A percentile compares a stretch with the other conserved stretches of the same genome.
phyloP scores from a whole-genome alignment of 2,329 filamentous ascomycete genomes.

The Talaromyces sp. region DNA sequence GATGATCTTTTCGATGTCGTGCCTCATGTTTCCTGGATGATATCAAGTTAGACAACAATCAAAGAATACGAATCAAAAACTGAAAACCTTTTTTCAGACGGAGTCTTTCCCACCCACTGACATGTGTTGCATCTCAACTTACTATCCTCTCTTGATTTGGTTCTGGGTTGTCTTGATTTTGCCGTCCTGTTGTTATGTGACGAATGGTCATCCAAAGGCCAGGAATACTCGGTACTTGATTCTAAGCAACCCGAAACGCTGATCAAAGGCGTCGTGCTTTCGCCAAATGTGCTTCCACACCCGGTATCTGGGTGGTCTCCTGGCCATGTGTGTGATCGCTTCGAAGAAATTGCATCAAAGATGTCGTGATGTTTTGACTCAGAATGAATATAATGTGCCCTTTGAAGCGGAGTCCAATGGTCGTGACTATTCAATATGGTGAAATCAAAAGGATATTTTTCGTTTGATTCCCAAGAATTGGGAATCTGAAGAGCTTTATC shows the following conservation, averaged over 20 bases:
- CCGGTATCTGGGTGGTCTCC: conserved; percentile 32
- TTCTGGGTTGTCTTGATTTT: neutral
- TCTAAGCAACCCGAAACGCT: neutral
- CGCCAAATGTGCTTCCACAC: conserved; percentile 32
- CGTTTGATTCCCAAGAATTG: neutral
- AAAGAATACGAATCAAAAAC: neutral
- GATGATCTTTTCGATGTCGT: conserved; percentile 65
- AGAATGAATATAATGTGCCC: neutral
- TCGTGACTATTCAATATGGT: neutral
- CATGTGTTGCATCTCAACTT: conserved; percentile 43
- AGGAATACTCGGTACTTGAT: neutral
- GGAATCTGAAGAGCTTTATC: neutral
- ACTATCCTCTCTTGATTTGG: neutral
- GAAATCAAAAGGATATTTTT: neutral
- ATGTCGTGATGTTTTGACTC: neutral
- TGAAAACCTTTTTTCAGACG: conserved; percentile 39
- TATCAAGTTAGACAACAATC: neutral
- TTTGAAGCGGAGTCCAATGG: neutral
- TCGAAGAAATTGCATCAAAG: neutral
- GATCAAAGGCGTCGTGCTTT: neutral
- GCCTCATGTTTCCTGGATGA: conserved; percentile 69
- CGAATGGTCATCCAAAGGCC: neutral
- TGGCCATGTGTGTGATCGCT: neutral
- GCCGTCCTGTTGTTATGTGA: neutral
- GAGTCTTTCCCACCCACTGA: conserved; percentile 46